phyloP scores from a whole-genome alignment of 73 alveolate species.

The Tetrahymena malaccensis region DNA sequence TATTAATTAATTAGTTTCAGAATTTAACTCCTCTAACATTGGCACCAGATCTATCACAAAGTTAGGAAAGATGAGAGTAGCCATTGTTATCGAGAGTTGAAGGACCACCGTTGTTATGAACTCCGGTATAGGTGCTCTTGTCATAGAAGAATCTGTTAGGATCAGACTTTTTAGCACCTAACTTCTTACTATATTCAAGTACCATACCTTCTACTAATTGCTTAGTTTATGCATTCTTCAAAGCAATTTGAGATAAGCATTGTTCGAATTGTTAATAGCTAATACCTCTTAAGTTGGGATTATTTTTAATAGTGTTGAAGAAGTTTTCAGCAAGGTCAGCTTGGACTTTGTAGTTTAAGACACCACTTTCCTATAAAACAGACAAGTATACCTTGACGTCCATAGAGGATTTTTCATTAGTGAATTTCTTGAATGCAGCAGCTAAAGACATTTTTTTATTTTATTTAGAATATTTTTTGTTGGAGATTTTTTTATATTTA shows the following conservation, averaged over 20 bases:
- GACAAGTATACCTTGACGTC: background rate
- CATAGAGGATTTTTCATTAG: background rate
- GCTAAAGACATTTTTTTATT: background rate
- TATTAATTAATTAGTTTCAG: background rate
- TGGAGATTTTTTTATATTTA: background rate
- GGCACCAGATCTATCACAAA: constrained; percentile 40
- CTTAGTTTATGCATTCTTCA: background rate
- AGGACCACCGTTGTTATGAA: constrained; percentile 93
- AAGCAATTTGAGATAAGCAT: background rate
- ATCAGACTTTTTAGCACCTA: constrained; percentile 63
- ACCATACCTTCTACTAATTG: background rate
- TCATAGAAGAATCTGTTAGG: constrained; percentile 64
- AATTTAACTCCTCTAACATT: constrained; percentile 44
- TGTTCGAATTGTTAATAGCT: background rate
- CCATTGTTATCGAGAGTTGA: constrained; percentile 60
- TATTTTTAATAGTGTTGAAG: background rate
- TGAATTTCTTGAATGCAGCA: background rate
- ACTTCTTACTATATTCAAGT: background rate
- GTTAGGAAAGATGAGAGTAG: background rate
- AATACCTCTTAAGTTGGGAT: background rate
- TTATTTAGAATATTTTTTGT: constrained; percentile 41
- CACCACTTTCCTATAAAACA: background rate
- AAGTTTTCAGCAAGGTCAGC: background rate
- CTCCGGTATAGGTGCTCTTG: constrained; percentile 84
- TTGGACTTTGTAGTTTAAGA: background rate